These are phyloP conservation scores for Cryphonectria nitschkei DNA, from an alignment of 2,329 filamentous ascomycete species.

Conservation along the genomic window DNA sequence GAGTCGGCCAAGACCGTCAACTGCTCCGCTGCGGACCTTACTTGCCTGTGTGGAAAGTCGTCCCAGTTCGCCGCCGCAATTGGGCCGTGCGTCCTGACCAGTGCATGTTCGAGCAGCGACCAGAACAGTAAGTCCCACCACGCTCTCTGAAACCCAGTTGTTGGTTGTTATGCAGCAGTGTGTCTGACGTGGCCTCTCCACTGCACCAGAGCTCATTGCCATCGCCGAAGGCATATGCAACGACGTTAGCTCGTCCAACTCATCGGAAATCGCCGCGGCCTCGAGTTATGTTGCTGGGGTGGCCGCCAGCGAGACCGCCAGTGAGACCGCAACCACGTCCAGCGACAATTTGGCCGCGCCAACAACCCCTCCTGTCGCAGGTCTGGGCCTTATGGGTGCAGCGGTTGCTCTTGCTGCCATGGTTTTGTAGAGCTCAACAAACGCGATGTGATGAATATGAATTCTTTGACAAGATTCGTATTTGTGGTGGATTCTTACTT, in stretches of 20 bases:
- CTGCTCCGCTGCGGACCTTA: slow-evolving; percentile 33
- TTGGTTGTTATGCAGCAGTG: not conserved
- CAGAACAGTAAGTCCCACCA: slow-evolving; percentile 20
- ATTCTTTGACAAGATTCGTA: not conserved
- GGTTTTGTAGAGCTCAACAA: slow-evolving; percentile 15
- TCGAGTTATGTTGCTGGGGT: slow-evolving; percentile 24
- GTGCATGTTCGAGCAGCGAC: slow-evolving; percentile 19
- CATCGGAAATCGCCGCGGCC: slow-evolving; percentile 24
- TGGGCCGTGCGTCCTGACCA: slow-evolving; percentile 30
- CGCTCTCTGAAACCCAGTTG: not conserved
- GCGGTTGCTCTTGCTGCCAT: slow-evolving; percentile 24
- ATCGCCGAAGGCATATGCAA: slow-evolving; percentile 21
- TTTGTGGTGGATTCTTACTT: not conserved
- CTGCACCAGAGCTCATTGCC: slow-evolving; percentile 15
- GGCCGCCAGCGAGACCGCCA: slow-evolving; percentile 23
- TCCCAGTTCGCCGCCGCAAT: slow-evolving; percentile 27
- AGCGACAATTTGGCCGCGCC: slow-evolving; percentile 19
- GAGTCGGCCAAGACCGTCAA: slow-evolving; percentile 28
- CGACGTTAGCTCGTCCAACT: slow-evolving; percentile 17
- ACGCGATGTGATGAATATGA: not conserved
- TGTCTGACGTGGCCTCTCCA: not conserved
- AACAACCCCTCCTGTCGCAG: slow-evolving; percentile 15
- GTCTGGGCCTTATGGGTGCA: slow-evolving; percentile 25
- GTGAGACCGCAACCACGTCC: slow-evolving; percentile 11
- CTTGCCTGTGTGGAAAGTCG: slow-evolving; percentile 33